These are phyloP conservation scores for Hericium rajendrae DNA, from an alignment of 768 basidiomycete genomes.

Conservation along the genomic window DNA sequence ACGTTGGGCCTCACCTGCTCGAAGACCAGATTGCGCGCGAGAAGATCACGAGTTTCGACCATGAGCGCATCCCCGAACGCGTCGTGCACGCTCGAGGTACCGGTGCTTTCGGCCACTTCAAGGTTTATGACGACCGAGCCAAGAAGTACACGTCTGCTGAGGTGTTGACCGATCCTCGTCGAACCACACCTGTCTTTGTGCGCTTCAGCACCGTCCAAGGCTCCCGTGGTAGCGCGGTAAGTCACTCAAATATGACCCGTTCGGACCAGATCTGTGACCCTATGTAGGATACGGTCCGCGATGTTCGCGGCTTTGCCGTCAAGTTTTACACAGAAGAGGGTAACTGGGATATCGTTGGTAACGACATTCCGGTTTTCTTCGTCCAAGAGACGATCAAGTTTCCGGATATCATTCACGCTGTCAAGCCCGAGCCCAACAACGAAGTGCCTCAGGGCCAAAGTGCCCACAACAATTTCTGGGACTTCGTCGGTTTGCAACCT, in stretches of 20 bases:
- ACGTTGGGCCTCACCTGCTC: slow-evolving; percentile 62
- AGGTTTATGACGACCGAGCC: slow-evolving; percentile 56
- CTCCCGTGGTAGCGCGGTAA: slow-evolving; percentile 69
- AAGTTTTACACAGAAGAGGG: slow-evolving; percentile 82
- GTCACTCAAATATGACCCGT: slow-evolving; percentile 12
- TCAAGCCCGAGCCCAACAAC: slow-evolving; percentile 78
- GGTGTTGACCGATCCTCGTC: slow-evolving; percentile 63
- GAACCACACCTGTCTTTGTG: slow-evolving; percentile 68
- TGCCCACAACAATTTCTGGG: slow-evolving; percentile 86
- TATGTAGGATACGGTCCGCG: slow-evolving; percentile 59
- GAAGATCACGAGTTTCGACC: slow-evolving; percentile 75
- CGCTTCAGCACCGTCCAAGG: slow-evolving; percentile 86
- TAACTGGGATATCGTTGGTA: slow-evolving; percentile 84
- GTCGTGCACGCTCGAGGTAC: slow-evolving; percentile 54
- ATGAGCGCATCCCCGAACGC: slow-evolving; percentile 85
- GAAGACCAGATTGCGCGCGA: slow-evolving; percentile 69
- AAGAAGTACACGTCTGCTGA: slow-evolving; percentile 61
- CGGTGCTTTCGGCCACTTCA: slow-evolving; percentile 80
- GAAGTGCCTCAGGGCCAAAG: slow-evolving; percentile 63
- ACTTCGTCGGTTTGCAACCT: slow-evolving; percentile 63
- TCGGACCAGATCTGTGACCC: neutral
- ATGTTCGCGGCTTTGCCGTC: slow-evolving; percentile 80
- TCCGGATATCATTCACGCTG: slow-evolving; percentile 77
- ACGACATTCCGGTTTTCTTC: slow-evolving; percentile 76
- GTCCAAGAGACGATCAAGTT: slow-evolving; percentile 80